phyloP scores from a whole-genome alignment of 2,329 filamentous ascomycete genomes.

The Colletotrichum phormii region DNA sequence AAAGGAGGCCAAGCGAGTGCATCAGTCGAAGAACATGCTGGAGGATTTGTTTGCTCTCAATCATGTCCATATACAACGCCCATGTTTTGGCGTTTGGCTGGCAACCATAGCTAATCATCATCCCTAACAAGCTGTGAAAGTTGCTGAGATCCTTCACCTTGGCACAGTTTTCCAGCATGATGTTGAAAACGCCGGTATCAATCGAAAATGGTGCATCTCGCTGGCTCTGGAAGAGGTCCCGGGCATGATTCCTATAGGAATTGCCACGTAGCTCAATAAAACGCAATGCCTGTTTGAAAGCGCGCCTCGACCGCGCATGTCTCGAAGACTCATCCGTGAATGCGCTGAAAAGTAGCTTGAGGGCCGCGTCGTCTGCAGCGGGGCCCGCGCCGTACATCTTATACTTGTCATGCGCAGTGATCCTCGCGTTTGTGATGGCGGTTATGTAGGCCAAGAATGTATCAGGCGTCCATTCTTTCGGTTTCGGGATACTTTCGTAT shows the following conservation, averaged over 20 bases:
- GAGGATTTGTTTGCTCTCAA: slow-evolving; percentile 68
- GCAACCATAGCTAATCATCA: slow-evolving; percentile 54
- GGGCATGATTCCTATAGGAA: slow-evolving; percentile 41
- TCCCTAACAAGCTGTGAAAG: slow-evolving; percentile 53
- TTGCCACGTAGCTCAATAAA: slow-evolving; percentile 50
- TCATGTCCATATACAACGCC: slow-evolving; percentile 61
- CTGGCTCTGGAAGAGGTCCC: slow-evolving; percentile 51
- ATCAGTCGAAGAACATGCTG: slow-evolving; percentile 60
- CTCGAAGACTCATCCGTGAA: slow-evolving; percentile 51
- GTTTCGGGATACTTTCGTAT: slow-evolving; percentile 54
- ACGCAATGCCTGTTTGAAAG: slow-evolving; percentile 57
- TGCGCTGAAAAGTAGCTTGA: slow-evolving; percentile 51
- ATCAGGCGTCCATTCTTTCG: slow-evolving; percentile 54
- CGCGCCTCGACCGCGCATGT: slow-evolving; percentile 49
- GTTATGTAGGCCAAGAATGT: slow-evolving; percentile 57
- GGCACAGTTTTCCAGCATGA: slow-evolving; percentile 56
- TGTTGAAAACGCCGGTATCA: slow-evolving; percentile 61
- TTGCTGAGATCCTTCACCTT: slow-evolving; percentile 53
- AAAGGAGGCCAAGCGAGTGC: slow-evolving; percentile 57
- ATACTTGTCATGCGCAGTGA: slow-evolving; percentile 47
- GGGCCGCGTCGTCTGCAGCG: slow-evolving; percentile 52
- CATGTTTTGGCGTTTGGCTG: slow-evolving; percentile 59
- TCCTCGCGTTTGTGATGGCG: slow-evolving; percentile 51
- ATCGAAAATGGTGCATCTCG: slow-evolving; percentile 52
- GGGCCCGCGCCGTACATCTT: slow-evolving; percentile 47